Base-by-base conservation (phyloP, 2,329 filamentous ascomycete genomes). In the Saccharata proteae region DNA sequence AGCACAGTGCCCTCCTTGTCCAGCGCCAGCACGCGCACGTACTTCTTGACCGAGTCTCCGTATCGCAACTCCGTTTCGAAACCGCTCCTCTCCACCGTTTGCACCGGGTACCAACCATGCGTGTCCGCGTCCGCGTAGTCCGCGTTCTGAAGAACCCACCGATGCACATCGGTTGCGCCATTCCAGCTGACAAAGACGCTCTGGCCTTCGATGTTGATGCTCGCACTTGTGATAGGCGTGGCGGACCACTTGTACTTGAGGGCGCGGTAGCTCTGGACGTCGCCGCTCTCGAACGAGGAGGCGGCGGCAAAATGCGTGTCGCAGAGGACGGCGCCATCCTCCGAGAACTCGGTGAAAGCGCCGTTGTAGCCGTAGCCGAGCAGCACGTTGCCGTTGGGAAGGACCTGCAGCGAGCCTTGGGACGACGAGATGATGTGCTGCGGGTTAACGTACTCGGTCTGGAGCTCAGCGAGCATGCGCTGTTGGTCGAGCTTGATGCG, bases 291-390 rank as follows among this genome's bases (percentile, higher is more conserved):
- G 29, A 32, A 36, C 25, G 21, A 16, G n/a, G 19, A 14, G 7
- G 4, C 16, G n/a, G 34, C 19, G n/a, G 51, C 57, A 28, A 62
- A 56, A 30, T 64, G 59, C 1, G 57, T 51, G 26, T 60, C 55
- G 33, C 59, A 58, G 5, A 65, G 45, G 4, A 59, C 43, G 5
- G 51, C 47, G 16, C 61, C 61, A 20, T 55, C 46, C 12, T 43
- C 30, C 1, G 51, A 40, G 43, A 54, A 69, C 41, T 73, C 67
- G 9, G 58, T 65, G 34, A 59, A 61, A 0, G 62, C 58, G 2
- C 65, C 61, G 9, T 55, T 56, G n/a, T 63, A 60, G 8, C 68
- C 64, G 55, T 59, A 71, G 16, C 60, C 63, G 6, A 68, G 51
- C 10, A 70, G 47, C 2, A 57, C 52, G 39, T 69, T 65, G 6